phyloP scores from a whole-genome alignment of 164 flowering plant species.

The grape (Vitis vinifera) region ASM3070453v1 NC_081821.1:10851501-10852000 shows the following conservation, averaged over 20 bases:
- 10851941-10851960: too few species aligned
- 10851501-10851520: slow-evolving; percentile 91
- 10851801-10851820: background rate
- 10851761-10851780: background rate
- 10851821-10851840: background rate
- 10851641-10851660: slow-evolving; percentile 93
- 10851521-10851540: slow-evolving; percentile 96
- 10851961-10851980: too few species aligned
- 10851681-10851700: slow-evolving; percentile 97
- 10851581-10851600: slow-evolving; percentile 94
- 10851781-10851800: background rate
- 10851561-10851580: slow-evolving; percentile 89
- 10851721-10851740: background rate
- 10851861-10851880: background rate
- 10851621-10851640: slow-evolving; percentile 91
- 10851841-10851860: background rate
- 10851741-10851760: background rate
- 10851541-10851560: slow-evolving; percentile 97
- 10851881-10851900: background rate
- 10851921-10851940: too few species aligned
- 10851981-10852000: too few species aligned
- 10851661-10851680: slow-evolving; percentile 98
- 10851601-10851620: slow-evolving; percentile 92
- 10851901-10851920: too few species aligned
- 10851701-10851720: slow-evolving; percentile 4